Evolutionary conservation across 352 stramenopile genomes (phyloP), one percentile per base, ranked within the genome.

Genomic region (Pythium vanterpoolii): DNA sequence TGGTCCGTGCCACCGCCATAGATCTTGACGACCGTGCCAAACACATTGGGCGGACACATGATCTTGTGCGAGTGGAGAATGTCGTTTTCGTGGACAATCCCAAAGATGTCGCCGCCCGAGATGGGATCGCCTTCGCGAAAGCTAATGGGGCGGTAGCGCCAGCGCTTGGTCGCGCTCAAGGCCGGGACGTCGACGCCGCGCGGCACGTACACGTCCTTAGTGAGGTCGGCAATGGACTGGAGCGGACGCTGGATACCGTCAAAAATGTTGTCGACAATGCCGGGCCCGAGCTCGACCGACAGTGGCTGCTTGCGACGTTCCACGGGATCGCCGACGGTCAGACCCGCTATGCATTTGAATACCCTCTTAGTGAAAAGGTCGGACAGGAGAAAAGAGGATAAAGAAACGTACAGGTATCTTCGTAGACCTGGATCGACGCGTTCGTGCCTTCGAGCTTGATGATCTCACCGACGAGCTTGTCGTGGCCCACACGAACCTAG

Each of bases 241-340:
- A 99, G 76, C 30, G 98, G 98, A 66, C 98, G 94, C 76, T 99
- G 98, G 76, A 99, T 99, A 65, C 98, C 98, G 82, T 99, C 98
- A 63, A 99, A 99, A 82, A 99, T 99, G 55, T 98, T 99, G 67
- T 97, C 97, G 79, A 99, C 98, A 68, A 99, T 99, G 62, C 98
- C 98, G n/a, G 98, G 98, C 26, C 98, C 98, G 8, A 99, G 86
- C 66, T 99, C 96, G 27, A 99, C 96, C 4, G 93, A 99, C 45
- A 99, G 78, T 40, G 98, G 97, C 73, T 98, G 87, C 67, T 98
- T 98, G 68, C 97, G 98, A 51, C 98, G 86, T 56, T 99, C 86
- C 28, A 99, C 97, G 9, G 97, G 97, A 73, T 99, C 97, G 23
- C 97, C 98, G 40, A 99, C 97, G 10, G 96, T 99, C 44, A 99